Evolutionary conservation across 2,329 filamentous ascomycete species (phyloP), one percentile per base, ranked within the genome.

Genomic region (Fusarium luffae): DNA sequence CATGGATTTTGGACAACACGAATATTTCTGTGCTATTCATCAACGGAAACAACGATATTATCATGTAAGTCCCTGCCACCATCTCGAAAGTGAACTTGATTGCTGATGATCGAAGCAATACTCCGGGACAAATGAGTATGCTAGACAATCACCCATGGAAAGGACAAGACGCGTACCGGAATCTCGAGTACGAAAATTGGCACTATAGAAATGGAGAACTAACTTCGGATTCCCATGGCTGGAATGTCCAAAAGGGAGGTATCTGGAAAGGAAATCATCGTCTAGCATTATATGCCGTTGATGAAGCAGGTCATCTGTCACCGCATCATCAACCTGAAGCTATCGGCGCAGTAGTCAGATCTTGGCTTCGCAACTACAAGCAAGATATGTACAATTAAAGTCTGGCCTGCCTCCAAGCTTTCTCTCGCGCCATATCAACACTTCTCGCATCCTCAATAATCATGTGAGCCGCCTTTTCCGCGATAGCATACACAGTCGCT

Each of bases 401-500:
- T 42, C 62, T 65, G 34, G 60, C 28, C 5, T 52, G 12, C 5
- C n/a, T 40, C 23, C 23, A 3, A 1, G 51, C 14, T 4, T 13
- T 41, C 8, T 34, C 27, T 0, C 14, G 25, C 1, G 30, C 28
- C 9, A 41, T 34, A 7, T 66, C 54, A 10, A 23, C 34, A 23
- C 30, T 46, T 18, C 25, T 62, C 1, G 27, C 37, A 47, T 74
- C 72, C 19, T 74, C 68, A 5, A 74, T 25, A 49, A 75, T 71
- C 71, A 75, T 74, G 16, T 75, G 62, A 5, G 73, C 73, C 2
- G 70, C 77, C 34, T 72, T 77, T 57, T 78, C 77, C 1, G 79
- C 79, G 21, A 81, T 77, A 13, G 79, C 79, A 47, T 81, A 81
- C 2, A 81, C 72, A 0, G 80, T 81, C 1, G 77, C 74, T 47